phyloP scores from a whole-genome alignment of 129 eudicot genomes.

The sunflower (Helianthus annuus) region HanXRQr2.0-SUNRISE NC_035433.2:133919953-133920452 shows the following conservation, averaged over 20 bases:
- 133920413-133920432: too few species aligned
- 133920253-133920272: neutral
- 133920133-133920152: slow-evolving; percentile 29
- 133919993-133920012: slow-evolving; percentile 82
- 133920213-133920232: neutral
- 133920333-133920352: too few species aligned
- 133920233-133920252: neutral
- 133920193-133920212: neutral
- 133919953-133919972: slow-evolving; percentile 97
- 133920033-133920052: slow-evolving; percentile 69
- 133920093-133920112: slow-evolving; percentile 29
- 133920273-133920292: slow-evolving; percentile 3
- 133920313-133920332: too few species aligned
- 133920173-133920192: too few species aligned
- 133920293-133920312: too few species aligned
- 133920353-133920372: too few species aligned
- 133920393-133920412: too few species aligned
- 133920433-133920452: too few species aligned
- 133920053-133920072: slow-evolving; percentile 39
- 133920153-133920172: neutral
- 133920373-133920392: too few species aligned
- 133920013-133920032: slow-evolving; percentile 76
- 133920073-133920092: neutral
- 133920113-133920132: neutral
- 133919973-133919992: slow-evolving; percentile 79